phyloP scores from a whole-genome alignment of 1,139 yeast genomes.

The Nakaseomyces delphensis region DNA sequence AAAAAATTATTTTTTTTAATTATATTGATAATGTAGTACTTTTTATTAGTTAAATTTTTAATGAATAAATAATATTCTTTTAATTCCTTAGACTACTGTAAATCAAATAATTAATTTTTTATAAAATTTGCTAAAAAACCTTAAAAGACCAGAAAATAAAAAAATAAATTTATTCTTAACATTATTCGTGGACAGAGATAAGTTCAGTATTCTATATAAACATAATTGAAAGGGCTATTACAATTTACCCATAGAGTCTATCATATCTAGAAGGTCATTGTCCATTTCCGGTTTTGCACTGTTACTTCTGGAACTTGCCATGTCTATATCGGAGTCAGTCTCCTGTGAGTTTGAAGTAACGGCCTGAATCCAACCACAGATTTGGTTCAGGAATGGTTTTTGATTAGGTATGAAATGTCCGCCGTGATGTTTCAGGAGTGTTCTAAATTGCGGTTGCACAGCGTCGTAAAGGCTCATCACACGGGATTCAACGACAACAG shows the following conservation, averaged over 20 bases:
- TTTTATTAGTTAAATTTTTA: no score
- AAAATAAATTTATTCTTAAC: no score
- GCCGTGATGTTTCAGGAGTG: constrained; percentile 65
- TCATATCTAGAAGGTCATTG: constrained; percentile 25
- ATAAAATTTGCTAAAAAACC: neutral
- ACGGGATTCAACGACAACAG: constrained; percentile 71
- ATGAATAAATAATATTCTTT: no score
- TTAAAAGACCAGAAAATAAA: neutral
- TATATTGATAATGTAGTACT: no score
- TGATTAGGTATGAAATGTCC: constrained; percentile 85
- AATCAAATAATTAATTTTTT: no score
- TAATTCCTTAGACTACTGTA: no score
- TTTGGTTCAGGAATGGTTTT: constrained; percentile 48
- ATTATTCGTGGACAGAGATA: no score
- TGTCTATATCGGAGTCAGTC: neutral
- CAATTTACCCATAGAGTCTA: constrained; percentile 24
- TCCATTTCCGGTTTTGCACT: constrained; percentile 17
- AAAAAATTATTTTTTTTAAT: no score
- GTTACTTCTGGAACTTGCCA: neutral
- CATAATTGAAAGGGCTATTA: constrained; percentile 8
- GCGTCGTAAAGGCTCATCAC: constrained; percentile 48
- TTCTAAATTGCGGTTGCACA: constrained; percentile 40
- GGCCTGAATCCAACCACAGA: constrained; percentile 45
- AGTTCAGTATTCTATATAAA: no score
- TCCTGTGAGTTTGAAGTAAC: neutral